Base-by-base conservation (phyloP, 2,329 filamentous ascomycete species). In the Neocucurbitaria cava region DNA sequence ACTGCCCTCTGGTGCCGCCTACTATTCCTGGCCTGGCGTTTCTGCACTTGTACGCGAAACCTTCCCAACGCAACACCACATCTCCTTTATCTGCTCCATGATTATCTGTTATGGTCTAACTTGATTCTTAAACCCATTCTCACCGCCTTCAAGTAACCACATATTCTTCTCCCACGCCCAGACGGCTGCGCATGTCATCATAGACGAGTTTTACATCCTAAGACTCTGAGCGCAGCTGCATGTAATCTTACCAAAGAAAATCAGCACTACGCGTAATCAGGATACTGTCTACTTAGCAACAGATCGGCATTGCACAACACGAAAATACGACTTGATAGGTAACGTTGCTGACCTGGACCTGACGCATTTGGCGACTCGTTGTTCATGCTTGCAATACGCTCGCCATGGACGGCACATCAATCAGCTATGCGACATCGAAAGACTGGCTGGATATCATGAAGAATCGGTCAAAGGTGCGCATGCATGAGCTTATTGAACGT, bases 381-480 rank as follows among this genome's bases (percentile, higher is more conserved):
- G 40, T 54, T 51, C 21, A 61, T 61, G 53, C 55, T 49, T 46
- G 49, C 44, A 46, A 44, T 23, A 33, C 52, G 48, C 15, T 28
- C 52, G 49, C 46, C 52, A 68, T 70, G 66, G 64, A 70, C 47
- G 52, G 65, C 51, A 56, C 61, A 15, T 60, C 61, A 23, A 70
- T 74, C 38, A 54, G 56, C 8, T 73, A 73, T 49, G 71, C 71
- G 38, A 65, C 61, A 46, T 63, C 65, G 39, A 72, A 72, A 52
- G 71, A 74, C 61, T 74, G 72, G 72, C 56, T 73, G 44, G 72
- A 74, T 52, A 72, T 73, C 20, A 73, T 73, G 71, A 72, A 72
- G 44, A 74, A 74, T 49, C 57, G 70, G 11, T 72, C 68, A 28
- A 72, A 71, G 49, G 59, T 72, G 26, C 68, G 70, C 45, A 74